Evolutionary conservation across 164 flowering plant species (phyloP).

Genomic region (Akebia trifoliata): DNA sequence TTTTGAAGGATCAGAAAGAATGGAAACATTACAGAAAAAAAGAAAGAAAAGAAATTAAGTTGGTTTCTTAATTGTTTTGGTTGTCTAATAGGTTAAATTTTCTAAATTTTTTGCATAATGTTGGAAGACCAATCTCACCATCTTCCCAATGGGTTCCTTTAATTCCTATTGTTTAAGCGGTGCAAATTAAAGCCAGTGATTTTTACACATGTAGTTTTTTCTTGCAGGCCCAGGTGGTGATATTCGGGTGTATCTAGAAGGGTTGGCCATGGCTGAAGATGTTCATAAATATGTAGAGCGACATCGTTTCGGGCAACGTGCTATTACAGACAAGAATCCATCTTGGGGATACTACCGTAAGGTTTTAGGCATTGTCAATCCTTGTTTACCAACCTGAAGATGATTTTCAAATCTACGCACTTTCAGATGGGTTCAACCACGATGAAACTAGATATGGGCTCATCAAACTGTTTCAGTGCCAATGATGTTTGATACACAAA

Average conservation of each 20-base stretch:
- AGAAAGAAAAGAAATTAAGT: neutral
- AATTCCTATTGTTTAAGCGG: neutral
- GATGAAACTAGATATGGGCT: neutral
- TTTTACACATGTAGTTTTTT: neutral
- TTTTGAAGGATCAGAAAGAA: neutral
- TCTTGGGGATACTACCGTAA: slow-evolving; percentile 62
- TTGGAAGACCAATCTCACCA: too few species aligned
- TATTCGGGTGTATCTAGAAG: slow-evolving; percentile 64
- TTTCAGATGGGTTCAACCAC: neutral
- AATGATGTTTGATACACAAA: neutral
- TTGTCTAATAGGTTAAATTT: too few species aligned
- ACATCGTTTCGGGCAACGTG: slow-evolving; percentile 73
- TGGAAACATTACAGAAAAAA: neutral
- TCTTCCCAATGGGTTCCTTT: neutral
- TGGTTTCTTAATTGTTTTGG: too few species aligned
- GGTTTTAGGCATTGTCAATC: slow-evolving; percentile 6
- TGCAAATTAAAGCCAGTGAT: neutral
- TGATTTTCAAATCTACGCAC: neutral
- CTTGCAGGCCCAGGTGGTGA: slow-evolving; percentile 70
- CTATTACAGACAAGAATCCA: slow-evolving; percentile 40
- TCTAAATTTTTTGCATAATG: too few species aligned
- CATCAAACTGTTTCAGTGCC: neutral
- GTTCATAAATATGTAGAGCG: slow-evolving; percentile 51
- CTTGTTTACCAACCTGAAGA: neutral
- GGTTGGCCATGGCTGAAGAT: slow-evolving; percentile 41